Evolutionary conservation across 164 flowering plant genomes (phyloP), one percentile per base, ranked within the genome.

Genomic region (Sextonia rubra): DNA sequence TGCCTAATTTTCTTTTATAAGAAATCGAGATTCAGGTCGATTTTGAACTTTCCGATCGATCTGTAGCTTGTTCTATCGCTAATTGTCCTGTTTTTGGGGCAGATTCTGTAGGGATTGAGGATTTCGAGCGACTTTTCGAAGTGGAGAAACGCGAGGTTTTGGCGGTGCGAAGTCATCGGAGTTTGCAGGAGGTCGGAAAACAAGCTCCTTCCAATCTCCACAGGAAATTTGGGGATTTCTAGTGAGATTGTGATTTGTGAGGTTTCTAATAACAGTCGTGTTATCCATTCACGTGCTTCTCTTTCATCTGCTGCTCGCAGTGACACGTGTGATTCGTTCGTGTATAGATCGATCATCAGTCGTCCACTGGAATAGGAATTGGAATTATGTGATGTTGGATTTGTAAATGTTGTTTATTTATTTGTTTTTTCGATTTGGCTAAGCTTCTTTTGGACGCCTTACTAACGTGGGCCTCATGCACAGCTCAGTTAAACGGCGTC

Each of bases 161-260:
- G 78, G 83, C 84, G 76, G 79, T 85, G 56, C 80, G 85, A 27
- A 84, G 85, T 80, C 73, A 81, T 47, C 80, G 84, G 74, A 86
- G 82, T 78, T 66, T 88, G 77, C 86, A 78, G 72, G 83, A 82
- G 73, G 69, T 77, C 26, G 76, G 61, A 8, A 75, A 27, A 27
- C 60, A 32, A 22, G 47, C 67, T 17, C 60, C 60, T 18, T 25
- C 30, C 48, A 58, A n/a, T 60, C 47, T 20, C 66, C 79, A 79
- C 82, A 70, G 87, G 18, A 88, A 86, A 84, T 12, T 82, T 63
- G 87, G 80, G 66, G 82, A 82, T 74, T 83, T 83, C 75, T 86
- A 81, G 76, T 29, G 27, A 22, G 47, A 49, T 47, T 47, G 24
- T 11, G 24, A 12, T 48, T 68, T n/a, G 3, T 24, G 44, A 32